A percentile compares a stretch with the other conserved stretches of the same genome.
These are phyloP conservation scores for Lyophyllum semitale DNA, from an alignment of 768 basidiomycete species.

Conservation along the genomic window DNA sequence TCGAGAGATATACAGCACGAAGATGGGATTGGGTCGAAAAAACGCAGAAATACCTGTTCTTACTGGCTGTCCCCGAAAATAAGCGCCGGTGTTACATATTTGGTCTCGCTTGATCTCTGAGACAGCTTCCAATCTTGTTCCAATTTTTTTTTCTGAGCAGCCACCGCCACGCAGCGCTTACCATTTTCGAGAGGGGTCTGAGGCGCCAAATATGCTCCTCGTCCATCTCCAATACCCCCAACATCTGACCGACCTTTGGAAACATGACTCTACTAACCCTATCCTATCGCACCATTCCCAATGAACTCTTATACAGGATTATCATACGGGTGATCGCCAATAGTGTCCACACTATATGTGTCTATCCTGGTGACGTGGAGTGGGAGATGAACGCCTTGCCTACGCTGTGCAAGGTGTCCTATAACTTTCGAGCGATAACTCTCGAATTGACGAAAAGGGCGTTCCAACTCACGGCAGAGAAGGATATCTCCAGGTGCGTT, in stretches of 20 bases:
- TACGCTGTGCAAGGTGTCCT: slow-evolving; percentile 34
- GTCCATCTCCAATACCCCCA: not conserved
- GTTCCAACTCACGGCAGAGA: slow-evolving; percentile 21
- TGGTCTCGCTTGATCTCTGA: not conserved
- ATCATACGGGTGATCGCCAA: slow-evolving; percentile 30
- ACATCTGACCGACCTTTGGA: not conserved
- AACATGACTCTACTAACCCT: not conserved
- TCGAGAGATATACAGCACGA: too few species aligned
- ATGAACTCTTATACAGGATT: slow-evolving; percentile 37
- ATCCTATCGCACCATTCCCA: slow-evolving; percentile 26
- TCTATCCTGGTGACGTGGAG: slow-evolving; percentile 27
- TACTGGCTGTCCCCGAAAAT: not conserved
- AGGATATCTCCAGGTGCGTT: slow-evolving; percentile 15
- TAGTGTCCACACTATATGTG: slow-evolving; percentile 34
- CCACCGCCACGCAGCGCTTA: not conserved
- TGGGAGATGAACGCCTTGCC: slow-evolving; percentile 35
- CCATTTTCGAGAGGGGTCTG: not conserved
- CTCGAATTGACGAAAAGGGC: slow-evolving; percentile 32
- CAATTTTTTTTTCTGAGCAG: not conserved
- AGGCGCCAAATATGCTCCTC: slow-evolving; percentile 6
- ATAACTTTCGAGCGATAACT: slow-evolving; percentile 34
- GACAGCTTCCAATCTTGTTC: not conserved
- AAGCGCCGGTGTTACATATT: not conserved
- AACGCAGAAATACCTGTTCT: too few species aligned
- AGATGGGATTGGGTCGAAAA: too few species aligned